Percentiles rank a stretch among this genome's conserved stretches.
Conservation (phyloP, 2,329 filamentous ascomycete species). For the Aspergillus terreus region DNA sequence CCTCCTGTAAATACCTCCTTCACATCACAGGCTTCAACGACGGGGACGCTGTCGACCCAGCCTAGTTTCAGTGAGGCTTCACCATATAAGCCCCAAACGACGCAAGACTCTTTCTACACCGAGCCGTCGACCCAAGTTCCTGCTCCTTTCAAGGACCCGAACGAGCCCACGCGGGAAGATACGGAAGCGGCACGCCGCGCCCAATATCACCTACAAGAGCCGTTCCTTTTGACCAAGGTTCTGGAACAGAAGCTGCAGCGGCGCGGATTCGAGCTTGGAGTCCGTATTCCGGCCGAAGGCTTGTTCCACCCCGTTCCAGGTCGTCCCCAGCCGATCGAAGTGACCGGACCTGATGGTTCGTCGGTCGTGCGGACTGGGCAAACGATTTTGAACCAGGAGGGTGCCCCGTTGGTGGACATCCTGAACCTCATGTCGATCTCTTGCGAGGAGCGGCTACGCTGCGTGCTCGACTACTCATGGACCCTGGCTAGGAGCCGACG, state of each 20-base stretch:
- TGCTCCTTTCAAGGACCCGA: slow-evolving; percentile 62
- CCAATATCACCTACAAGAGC: slow-evolving; percentile 68
- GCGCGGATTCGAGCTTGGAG: slow-evolving; percentile 56
- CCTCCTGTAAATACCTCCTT: slow-evolving; percentile 43
- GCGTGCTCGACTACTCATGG: slow-evolving; percentile 73
- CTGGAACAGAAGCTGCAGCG: slow-evolving; percentile 55
- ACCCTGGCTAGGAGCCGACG: slow-evolving; percentile 68
- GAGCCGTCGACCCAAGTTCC: slow-evolving; percentile 60
- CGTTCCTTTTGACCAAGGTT: slow-evolving; percentile 65
- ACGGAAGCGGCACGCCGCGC: slow-evolving; percentile 58
- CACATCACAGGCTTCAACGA: slow-evolving; percentile 38
- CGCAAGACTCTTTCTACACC: slow-evolving; percentile 60
- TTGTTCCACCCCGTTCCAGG: slow-evolving; percentile 44
- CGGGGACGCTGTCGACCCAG: slow-evolving; percentile 38
- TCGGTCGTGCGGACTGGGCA: slow-evolving; percentile 62
- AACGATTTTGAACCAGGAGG: slow-evolving; percentile 67
- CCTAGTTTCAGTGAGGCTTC: slow-evolving; percentile 50
- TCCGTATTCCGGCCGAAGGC: slow-evolving; percentile 57
- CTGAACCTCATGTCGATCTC: slow-evolving; percentile 78
- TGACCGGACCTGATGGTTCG: slow-evolving; percentile 59
- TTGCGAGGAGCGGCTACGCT: slow-evolving; percentile 72
- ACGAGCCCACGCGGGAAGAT: slow-evolving; percentile 62
- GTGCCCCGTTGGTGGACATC: slow-evolving; percentile 72
- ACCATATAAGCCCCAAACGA: slow-evolving; percentile 52
- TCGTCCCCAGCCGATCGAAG: slow-evolving; percentile 44